These are phyloP conservation scores for Fraxinus baroniana DNA, from an alignment of 305 asterid species.

Conservation along the genomic window DNA sequence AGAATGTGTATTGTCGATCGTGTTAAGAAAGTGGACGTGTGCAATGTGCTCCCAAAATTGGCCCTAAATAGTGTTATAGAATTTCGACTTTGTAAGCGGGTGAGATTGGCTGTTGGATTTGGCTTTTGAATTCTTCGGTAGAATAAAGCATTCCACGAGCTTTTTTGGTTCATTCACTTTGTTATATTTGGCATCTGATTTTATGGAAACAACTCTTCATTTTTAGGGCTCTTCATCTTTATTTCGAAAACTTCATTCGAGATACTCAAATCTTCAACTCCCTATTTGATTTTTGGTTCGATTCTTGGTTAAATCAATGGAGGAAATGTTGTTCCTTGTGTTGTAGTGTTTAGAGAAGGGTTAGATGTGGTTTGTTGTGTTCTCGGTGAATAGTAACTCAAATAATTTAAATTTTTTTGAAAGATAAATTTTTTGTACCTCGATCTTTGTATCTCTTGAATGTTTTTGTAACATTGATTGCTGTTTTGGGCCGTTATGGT, in stretches of 20 bases:
- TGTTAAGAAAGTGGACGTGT: not conserved
- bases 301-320: not conserved
- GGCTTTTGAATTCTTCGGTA: not conserved
- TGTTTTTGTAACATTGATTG: not conserved
- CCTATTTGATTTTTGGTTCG: not conserved
- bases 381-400: not conserved
- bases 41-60: not conserved
- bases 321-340: not conserved
- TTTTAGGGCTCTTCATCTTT: not conserved
- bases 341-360: not conserved
- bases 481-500: not conserved
- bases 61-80: not conserved
- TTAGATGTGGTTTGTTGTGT: not conserved
- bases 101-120: not conserved
- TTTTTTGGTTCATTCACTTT: not conserved
- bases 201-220: not conserved
- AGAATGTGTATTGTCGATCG: not conserved
- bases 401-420: too few species aligned
- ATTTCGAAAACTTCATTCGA: not conserved
- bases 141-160: not conserved
- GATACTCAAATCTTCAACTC: not conserved
- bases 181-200: not conserved
- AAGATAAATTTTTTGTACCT: not conserved
- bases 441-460: not conserved
- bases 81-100: not conserved